Evolutionary conservation across 768 basidiomycete genomes (phyloP), one percentile per base, ranked within the genome.

Genomic region (Hortiboletus campestris): DNA sequence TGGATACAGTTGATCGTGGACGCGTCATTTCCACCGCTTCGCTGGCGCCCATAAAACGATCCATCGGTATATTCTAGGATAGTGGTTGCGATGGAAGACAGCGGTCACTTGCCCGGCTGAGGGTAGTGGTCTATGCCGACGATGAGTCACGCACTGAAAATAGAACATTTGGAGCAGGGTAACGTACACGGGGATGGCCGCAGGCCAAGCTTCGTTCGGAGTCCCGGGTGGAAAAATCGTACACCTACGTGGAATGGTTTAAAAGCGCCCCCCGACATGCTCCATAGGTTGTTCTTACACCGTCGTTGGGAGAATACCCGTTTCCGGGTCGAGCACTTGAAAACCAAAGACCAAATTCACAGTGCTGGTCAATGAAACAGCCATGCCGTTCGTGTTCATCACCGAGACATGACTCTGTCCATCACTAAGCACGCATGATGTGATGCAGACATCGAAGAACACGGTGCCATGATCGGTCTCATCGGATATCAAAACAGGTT

Each of bases 311-410:
- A 98, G 80, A 29, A 98, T 79, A 0, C 96, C 95, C 0, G 94
- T 97, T 49, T 84, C 80, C 0, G 89, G 81, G 70, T 96, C 94
- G 60, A 96, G 77, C 1, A 98, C 90, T 54, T 80, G 82, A 3
- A 91, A 94, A 16, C 95, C 96, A 71, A 96, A 98, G 17, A 95
- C 76, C 0, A 88, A 72, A 69, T 98, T 98, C 44, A 98, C 86
- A 0, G 95, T 95, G 4, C 90, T 87, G 2, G 95, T 97, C 34
- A 98, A 65, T 16, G 89, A 71, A 6, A 94, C 91, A 0, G 88
- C 94, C 82, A 95, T 93, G 19, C 93, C 93, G 64, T 87, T 77
- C 62, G 80, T 78, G 72, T 98, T 96, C 7, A 96, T 75, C 9
- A 88, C 80, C 7, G 89, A 91, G 6, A 89, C 80, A 66, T 98